A percentile compares a stretch with the other conserved stretches of the same genome.
Evolutionary conservation across 2,329 filamentous ascomycete genomes (phyloP).

Genomic region (Fusarium continuum): DNA sequence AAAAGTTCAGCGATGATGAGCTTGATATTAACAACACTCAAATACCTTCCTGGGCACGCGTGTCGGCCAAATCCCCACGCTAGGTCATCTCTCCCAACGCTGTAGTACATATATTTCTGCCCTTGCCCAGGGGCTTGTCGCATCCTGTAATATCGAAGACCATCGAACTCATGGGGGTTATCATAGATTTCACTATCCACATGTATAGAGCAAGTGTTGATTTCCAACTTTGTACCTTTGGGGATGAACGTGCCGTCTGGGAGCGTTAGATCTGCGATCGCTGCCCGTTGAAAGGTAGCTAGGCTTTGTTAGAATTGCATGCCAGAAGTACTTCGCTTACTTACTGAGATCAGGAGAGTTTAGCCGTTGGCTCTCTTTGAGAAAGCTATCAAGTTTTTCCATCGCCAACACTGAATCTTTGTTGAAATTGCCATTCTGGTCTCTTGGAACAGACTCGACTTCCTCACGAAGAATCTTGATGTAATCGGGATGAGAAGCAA

Average conservation of each 20-base stretch:
- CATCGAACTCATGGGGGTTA: slow-evolving; percentile 16
- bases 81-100: slow-evolving; percentile 12
- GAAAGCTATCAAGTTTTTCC: slow-evolving; percentile 38
- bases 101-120: slow-evolving; percentile 26
- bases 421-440: neutral
- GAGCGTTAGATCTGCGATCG: slow-evolving; percentile 8
- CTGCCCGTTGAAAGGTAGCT: slow-evolving; percentile 7
- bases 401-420: neutral
- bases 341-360: slow-evolving; percentile 33
- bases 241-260: slow-evolving; percentile 28
- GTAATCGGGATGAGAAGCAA: slow-evolving; percentile 28
- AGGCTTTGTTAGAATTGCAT: fast-evolving
- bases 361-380: slow-evolving; percentile 38
- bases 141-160: slow-evolving; percentile 28
- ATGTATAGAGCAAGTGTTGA: slow-evolving; percentile 33
- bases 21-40: slow-evolving; percentile 31
- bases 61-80: slow-evolving; percentile 26
- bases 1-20: slow-evolving; percentile 29
- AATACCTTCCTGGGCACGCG: slow-evolving; percentile 30
- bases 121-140: slow-evolving; percentile 9
- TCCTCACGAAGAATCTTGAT: slow-evolving; percentile 18
- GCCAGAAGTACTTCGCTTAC: fast-evolving
- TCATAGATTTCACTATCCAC: slow-evolving; percentile 12
- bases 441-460: neutral
- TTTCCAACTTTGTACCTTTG: slow-evolving; percentile 29